Base-by-base conservation (phyloP, 345 rosid genomes). In the Citrus cavaleriei region DNA sequence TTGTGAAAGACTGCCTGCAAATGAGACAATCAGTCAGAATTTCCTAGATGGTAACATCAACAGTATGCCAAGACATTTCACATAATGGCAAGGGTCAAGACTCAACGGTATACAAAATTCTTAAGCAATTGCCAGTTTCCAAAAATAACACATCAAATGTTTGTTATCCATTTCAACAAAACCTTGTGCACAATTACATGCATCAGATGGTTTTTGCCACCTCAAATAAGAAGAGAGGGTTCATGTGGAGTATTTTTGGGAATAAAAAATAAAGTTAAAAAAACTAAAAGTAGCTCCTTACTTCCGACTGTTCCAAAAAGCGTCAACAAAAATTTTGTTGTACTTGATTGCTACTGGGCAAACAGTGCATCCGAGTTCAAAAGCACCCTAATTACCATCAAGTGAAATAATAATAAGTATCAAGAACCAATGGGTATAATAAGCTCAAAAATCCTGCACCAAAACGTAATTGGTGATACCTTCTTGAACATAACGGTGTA, bases 261-360 rank as follows among this genome's bases (percentile, higher is more conserved):
- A 24, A 58, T 58, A 73, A 22, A 8, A 54, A 32, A 7, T 5
- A 30, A 59, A 61, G 37, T 5, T 28, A 1, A 65, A 34, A 65
- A 65, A 7, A 34, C 4, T 4, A 22, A 40, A 57, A 55, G 9
- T n/a, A 71, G 49, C 25, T 72, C 58, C 95, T 81, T 89, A 97
- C 99, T 94, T 97, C 82, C 95, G 82, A 90, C 97, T 97, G 78
- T 97, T 97, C 99, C 99, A 97, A 85, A 97, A 97, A 49, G 99
- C 99, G 80, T 97, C 99, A 70, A 94, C 99, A 74, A 97, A 97
- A 73, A 94, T 93, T 85, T 93, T 94, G 69, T 97, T 97, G 91
- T 97, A 93, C 87, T 94, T 97, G 86, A 97, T 93, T 77, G 98
- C 98, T 30, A 97, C 64, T 51, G 99, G 99, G 82, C 99, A 97